These are phyloP conservation scores for Hypomyces rosellus DNA, from an alignment of 2,329 filamentous ascomycete species.

Conservation along the genomic window DNA sequence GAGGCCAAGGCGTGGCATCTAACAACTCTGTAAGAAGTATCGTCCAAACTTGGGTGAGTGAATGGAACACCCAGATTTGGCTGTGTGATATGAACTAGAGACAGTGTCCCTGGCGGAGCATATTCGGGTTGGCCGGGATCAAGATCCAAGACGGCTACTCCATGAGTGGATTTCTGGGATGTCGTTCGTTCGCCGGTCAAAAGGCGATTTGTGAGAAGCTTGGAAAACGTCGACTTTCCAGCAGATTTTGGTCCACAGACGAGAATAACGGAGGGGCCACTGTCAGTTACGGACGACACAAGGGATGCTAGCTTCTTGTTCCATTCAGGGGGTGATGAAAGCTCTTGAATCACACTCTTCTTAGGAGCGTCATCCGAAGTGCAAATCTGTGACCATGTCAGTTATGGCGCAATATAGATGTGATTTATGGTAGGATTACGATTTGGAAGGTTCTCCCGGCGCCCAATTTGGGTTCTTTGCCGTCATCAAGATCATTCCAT, in stretches of 20 bases:
- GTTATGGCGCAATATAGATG: slow-evolving; percentile 2
- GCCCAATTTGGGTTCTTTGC: slow-evolving; percentile 10
- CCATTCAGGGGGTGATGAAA: slow-evolving; percentile 54
- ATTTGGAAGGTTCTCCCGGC: slow-evolving; percentile 40
- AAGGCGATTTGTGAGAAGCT: slow-evolving; percentile 59
- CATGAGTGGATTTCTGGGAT: slow-evolving; percentile 12
- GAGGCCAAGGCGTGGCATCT: slow-evolving; percentile 62
- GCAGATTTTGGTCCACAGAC: slow-evolving; percentile 65
- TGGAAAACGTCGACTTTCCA: slow-evolving; percentile 70
- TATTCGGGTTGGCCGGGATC: slow-evolving; percentile 76
- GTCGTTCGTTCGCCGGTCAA: slow-evolving; percentile 37
- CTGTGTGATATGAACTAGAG: slow-evolving; percentile 53
- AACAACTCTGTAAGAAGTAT: slow-evolving; percentile 36
- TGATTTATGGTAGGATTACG: slow-evolving; percentile 28
- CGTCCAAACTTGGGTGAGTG: slow-evolving; percentile 44
- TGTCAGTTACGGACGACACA: slow-evolving; percentile 25
- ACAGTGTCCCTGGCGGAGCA: slow-evolving; percentile 61
- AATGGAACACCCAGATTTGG: slow-evolving; percentile 64
- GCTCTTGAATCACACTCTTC: slow-evolving; percentile 43
- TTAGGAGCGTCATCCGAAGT: slow-evolving; percentile 47
- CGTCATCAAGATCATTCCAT: slow-evolving; percentile 47
- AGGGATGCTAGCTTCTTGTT: slow-evolving; percentile 51
- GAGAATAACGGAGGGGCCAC: slow-evolving; percentile 40
- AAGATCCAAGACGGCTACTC: slow-evolving; percentile 61
- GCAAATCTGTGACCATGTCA: slow-evolving; percentile 40